Base-by-base conservation (phyloP, 345 rosid genomes). In the Boechera retrofracta region DNA sequence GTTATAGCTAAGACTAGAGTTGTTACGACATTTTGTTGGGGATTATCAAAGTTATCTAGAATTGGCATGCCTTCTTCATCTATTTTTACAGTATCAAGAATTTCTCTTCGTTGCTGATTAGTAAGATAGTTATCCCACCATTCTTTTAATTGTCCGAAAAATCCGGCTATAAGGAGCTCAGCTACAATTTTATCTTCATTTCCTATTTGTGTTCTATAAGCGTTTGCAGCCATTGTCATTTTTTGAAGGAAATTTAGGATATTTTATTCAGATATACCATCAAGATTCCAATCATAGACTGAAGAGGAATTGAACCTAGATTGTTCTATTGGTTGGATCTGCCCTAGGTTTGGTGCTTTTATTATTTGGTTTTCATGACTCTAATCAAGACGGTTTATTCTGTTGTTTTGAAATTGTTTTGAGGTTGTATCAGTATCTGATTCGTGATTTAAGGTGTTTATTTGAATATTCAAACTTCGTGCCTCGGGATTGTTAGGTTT, bases 91-190 rank as follows among this genome's bases (percentile, higher is more conserved):
- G 15, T 26, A 45, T 44, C 5, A 8, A 63, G 4, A 1, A 63
- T 63, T 42, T 63, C 12, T 1, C 1, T 0, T 0, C n/a, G 29
- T 31, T 65, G 39, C 0, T 65, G 69, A 5, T 10, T 13, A 2
- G 2, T 31, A 4, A 65, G 15, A n/a, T 65, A 65, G 5, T 65
- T 65, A 31, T 47, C 69, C 55, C 29, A n/a, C n/a, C 68, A 28
- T 47, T 29, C 56, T 42, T 47, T 65, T 47, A 4, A 47, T 2
- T 47, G 56, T 2, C 69, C n/a, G 0, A 0, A 65, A 31, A 65
- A 65, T 0, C n/a, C 55, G 4, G 41, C 39, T 8, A 64, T 31
- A 4, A 47, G 9, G 39, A 45, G n/a, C 24, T 48, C 38, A 13
- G 0, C 12, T 1, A 64, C 7, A 1, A 10, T 42, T 6, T 29